Evolutionary conservation across 768 basidiomycete species (phyloP), one percentile per base, ranked within the genome.

Genomic region (Boletus coccyginus): DNA sequence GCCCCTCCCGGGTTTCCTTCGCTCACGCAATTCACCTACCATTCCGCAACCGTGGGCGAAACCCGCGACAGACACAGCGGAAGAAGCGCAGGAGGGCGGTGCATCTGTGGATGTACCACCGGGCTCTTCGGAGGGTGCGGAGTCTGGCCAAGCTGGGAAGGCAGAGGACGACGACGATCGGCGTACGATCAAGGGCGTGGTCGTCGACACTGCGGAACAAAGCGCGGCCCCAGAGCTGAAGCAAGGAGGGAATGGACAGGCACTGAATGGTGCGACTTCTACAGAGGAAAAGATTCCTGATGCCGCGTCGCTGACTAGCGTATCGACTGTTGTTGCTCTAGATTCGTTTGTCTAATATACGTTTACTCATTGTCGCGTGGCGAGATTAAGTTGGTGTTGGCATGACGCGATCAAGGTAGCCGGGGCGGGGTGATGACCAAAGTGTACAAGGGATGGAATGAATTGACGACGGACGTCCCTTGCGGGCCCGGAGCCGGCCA

Each of bases 1-100:
- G 46, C 83, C 86, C 7, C 78, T 89, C 39, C 76, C 86, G 44
- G 85, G 81, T 31, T 83, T 88, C 67, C 74, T 85, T 52, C 81
- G 87, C 38, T 75, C 78, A 21, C 82, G 86, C 47, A 80, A 87
- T 66, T 79, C 84, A 32, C 81, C 84, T 19, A 75, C 66, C 48
- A 54, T 62, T 50, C 65, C 66, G 21, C 67, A 61, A 21, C 50
- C 66, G 31, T 63, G 66, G 39, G 59, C 57, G 38, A 72, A 64
- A 60, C 38, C 36, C 33, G 50, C 47, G 29, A 62, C 59, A 52
- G 68, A 70, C 19, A 33, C 53, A 32, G 59, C 53, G 14, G 69
- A 60, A 48, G 64, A 59, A 44, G 35, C 35, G 11, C 62, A 56
- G 21, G 71, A 67, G 39, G 63, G 65, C 47, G 61, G 60, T 21